Base-by-base conservation (phyloP, 805 yeast species). In the Candida khao-thaluensis region DNA sequence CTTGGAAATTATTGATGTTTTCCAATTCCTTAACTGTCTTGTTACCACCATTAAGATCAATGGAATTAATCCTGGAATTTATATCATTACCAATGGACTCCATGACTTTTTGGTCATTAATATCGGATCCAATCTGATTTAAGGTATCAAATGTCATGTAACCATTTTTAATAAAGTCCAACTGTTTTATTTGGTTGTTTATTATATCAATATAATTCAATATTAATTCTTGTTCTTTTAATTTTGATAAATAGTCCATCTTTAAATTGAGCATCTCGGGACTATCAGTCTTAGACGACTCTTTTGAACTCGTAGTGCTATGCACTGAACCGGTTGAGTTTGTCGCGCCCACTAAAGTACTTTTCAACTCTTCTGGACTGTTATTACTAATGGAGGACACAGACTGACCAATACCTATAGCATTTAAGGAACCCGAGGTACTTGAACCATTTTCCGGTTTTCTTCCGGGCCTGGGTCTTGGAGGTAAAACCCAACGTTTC, bases 381-480 rank as follows among this genome's bases (percentile, higher is more conserved):
- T 20, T 20, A 5, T 12, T 22, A 14, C 20, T 15, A 8, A 24
- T 20, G 22, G n/a, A 22, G 4, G 36, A 24, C 14, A 12, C 22
- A 11, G 27, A 12, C 16, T 33, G 28, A 16, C 36, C 26, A 16
- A 23, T 10, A 2, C 20, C 29, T 15, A 24, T 24, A 33, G 20
- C 11, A 16, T 23, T 30, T 18, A 31, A 15, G 3, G 37, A 11
- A 24, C 12, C 24, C 4, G 36, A 11, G 17, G 30, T 4, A 35
- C 8, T 35, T 12, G 37, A 26, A 3, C 17, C 43, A 5, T 40
- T 41, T 10, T 36, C 26, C 9, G 72, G 71, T 39, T 64, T 68
- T 22, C 74, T 48, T 9, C 73, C 73, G 0, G 82, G 82, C 49
- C 77, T 75, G 4, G 82, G 82, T 40, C 82, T 59, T 6, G 82